Percentiles rank a stretch among this genome's conserved stretches.
Conservation (phyloP, 2,329 filamentous ascomycete genomes). For the Sarocladium oryzae region DNA sequence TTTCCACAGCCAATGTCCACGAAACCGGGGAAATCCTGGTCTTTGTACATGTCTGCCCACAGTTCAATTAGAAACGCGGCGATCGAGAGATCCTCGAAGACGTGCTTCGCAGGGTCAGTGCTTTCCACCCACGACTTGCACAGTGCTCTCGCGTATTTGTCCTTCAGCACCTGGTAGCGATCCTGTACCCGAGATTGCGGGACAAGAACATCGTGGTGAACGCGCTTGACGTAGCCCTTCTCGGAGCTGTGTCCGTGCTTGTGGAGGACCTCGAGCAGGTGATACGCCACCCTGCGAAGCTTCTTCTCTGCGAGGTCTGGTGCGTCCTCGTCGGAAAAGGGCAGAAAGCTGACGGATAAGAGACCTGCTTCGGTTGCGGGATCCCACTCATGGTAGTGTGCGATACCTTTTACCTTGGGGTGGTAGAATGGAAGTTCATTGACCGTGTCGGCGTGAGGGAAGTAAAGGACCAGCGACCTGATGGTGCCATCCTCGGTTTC, state of each 20-base stretch:
- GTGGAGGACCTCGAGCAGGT: conserved; percentile 60
- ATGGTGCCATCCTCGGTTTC: conserved; percentile 20
- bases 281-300: conserved; percentile 60
- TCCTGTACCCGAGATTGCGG: conserved; percentile 73
- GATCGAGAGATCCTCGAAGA: conserved; percentile 90
- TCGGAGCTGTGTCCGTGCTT: conserved; percentile 65
- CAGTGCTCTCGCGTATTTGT: conserved; percentile 65
- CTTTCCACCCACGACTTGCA: conserved; percentile 76
- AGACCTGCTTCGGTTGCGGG: conserved; percentile 33
- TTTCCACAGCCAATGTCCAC: conserved; percentile 97
- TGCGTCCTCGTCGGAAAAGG: conserved; percentile 31
- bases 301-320: conserved; percentile 30
- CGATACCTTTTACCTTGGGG: conserved; percentile 66
- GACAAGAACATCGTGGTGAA: conserved; percentile 76
- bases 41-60: conserved; percentile 75
- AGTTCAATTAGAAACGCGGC: conserved; percentile 89
- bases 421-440: conserved; percentile 81
- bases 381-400: conserved; percentile 66
- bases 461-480: conserved; percentile 56
- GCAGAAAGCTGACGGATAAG: conserved; percentile 55
- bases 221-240: conserved; percentile 69
- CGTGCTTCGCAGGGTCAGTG: conserved; percentile 84
- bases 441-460: conserved; percentile 60
- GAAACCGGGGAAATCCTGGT: conserved; percentile 68
- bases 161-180: conserved; percentile 74